These are phyloP conservation scores for Didymella lethalis DNA, from an alignment of 2,329 filamentous ascomycete genomes.

Conservation along the genomic window DNA sequence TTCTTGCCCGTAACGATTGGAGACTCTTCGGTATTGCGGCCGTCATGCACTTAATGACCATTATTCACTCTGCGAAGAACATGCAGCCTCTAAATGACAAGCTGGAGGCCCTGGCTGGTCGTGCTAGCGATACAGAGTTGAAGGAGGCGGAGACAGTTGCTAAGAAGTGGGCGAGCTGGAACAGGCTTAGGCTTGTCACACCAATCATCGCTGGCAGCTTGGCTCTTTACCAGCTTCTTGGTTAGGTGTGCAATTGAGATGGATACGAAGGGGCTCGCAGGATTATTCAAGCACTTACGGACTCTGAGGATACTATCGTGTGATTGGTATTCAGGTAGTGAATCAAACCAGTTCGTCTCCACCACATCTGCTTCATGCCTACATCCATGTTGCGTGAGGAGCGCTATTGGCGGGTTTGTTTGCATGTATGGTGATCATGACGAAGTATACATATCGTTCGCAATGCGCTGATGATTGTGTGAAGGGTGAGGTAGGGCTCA, in stretches of 20 bases:
- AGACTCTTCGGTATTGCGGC: constrained; percentile 55
- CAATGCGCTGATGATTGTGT: background rate
- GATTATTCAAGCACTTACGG: background rate
- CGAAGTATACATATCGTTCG: background rate
- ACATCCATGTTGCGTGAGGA: background rate
- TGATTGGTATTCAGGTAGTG: background rate
- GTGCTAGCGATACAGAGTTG: constrained; percentile 43
- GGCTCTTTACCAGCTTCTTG: constrained; percentile 44
- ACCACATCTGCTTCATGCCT: background rate
- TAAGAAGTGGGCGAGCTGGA: constrained; percentile 49
- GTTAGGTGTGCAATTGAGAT: background rate
- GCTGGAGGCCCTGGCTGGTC: constrained; percentile 53
- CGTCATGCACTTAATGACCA: constrained; percentile 56
- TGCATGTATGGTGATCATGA: background rate
- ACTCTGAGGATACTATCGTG: background rate
- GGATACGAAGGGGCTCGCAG: background rate
- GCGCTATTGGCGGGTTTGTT: background rate
- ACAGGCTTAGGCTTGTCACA: constrained; percentile 47
- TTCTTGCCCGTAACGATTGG: constrained; percentile 54
- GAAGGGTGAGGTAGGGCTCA: too few relatives aligned
- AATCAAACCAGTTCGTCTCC: background rate
- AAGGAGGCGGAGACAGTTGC: constrained; percentile 44
- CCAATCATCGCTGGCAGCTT: constrained; percentile 45
- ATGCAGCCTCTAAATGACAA: constrained; percentile 62
- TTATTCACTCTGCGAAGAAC: constrained; percentile 60